phyloP scores from a whole-genome alignment of 2,329 filamentous ascomycete genomes.

The Aspergillus thermomutatus region DNA sequence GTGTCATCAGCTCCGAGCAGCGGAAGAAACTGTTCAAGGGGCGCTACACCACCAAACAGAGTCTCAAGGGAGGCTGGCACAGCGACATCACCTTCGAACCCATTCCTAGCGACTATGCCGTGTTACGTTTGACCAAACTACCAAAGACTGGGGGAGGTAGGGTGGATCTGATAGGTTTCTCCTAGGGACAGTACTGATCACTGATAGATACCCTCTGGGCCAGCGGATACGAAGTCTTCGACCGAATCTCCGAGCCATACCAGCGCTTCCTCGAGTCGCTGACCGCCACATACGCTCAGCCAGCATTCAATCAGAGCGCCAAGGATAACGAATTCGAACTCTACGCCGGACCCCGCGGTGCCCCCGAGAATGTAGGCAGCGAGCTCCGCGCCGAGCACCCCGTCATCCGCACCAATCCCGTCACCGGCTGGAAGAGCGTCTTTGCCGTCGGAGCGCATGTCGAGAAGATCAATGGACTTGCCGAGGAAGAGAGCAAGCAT shows the following conservation, averaged over 20 bases:
- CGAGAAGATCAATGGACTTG: constrained; percentile 32
- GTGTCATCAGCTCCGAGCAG: constrained; percentile 45
- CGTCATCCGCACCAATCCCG: constrained; percentile 53
- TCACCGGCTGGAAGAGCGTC: constrained; percentile 38
- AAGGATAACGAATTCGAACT: constrained; percentile 29
- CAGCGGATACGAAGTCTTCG: constrained; percentile 42
- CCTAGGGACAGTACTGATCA: not conserved
- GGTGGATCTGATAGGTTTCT: not conserved
- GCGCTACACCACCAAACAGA: constrained; percentile 28
- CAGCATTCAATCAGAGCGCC: constrained; percentile 30
- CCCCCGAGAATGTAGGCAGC: constrained; percentile 56
- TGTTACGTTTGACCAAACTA: constrained; percentile 43
- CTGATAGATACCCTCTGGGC: constrained; percentile 43
- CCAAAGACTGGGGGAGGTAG: constrained; percentile 42
- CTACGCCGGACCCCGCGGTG: constrained; percentile 40
- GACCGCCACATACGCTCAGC: constrained; percentile 35
- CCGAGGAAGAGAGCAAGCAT: constrained; percentile 29
- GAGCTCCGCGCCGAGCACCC: constrained; percentile 48
- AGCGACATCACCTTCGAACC: constrained; percentile 50
- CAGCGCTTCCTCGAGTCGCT: constrained; percentile 39
- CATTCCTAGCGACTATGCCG: constrained; percentile 47
- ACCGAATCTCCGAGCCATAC: constrained; percentile 39
- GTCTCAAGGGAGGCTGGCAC: constrained; percentile 43
- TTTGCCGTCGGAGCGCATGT: constrained; percentile 33
- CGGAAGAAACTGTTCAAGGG: constrained; percentile 39